Evolutionary conservation across 495 filamentous ascomycete genomes (phyloP).

Genomic region (Hyaloscypha hepaticicola): DNA sequence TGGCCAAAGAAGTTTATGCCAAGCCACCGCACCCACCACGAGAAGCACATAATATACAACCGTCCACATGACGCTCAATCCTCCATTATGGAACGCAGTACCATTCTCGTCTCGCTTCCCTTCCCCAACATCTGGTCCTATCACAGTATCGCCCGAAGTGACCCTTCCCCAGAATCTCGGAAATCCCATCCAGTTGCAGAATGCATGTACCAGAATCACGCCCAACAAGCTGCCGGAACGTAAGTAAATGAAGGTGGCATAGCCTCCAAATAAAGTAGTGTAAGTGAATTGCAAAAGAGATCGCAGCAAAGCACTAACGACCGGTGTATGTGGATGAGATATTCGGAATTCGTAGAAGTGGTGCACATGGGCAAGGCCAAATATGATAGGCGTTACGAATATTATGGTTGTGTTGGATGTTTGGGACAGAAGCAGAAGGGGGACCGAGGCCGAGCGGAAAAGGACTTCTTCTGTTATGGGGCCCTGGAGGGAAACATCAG

Average conservation of each 20-base stretch:
- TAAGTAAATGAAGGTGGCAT: conserved; percentile 85
- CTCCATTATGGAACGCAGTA: not conserved
- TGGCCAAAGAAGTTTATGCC: conserved; percentile 66
- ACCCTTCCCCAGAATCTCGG: conserved; percentile 85
- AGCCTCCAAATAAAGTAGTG: conserved; percentile 91
- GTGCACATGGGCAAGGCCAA: conserved; percentile 92
- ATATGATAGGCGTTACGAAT: conserved; percentile 82
- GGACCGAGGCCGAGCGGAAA: conserved; percentile 82
- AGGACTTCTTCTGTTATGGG: conserved; percentile 91
- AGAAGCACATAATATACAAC: conserved; percentile 75
- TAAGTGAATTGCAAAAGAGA: conserved; percentile 86
- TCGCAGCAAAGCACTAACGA: conserved; percentile 58
- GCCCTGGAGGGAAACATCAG: conserved; percentile 40
- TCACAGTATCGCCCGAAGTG: conserved; percentile 28
- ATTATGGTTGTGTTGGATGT: conserved; percentile 58
- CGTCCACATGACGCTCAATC: conserved; percentile 59
- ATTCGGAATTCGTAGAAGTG: conserved; percentile 94
- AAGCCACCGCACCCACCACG: conserved; percentile 66
- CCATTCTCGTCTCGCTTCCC: conserved; percentile 15
- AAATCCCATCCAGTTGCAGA: conserved; percentile 91
- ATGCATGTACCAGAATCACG: conserved; percentile 73
- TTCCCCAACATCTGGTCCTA: conserved; percentile 24
- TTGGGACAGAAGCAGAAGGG: conserved; percentile 76
- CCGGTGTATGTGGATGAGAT: conserved; percentile 68
- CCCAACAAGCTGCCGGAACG: conserved; percentile 78